Evolutionary conservation across 257 asterid species (phyloP).

Genomic region (Nicotiana sylvestris): DNA sequence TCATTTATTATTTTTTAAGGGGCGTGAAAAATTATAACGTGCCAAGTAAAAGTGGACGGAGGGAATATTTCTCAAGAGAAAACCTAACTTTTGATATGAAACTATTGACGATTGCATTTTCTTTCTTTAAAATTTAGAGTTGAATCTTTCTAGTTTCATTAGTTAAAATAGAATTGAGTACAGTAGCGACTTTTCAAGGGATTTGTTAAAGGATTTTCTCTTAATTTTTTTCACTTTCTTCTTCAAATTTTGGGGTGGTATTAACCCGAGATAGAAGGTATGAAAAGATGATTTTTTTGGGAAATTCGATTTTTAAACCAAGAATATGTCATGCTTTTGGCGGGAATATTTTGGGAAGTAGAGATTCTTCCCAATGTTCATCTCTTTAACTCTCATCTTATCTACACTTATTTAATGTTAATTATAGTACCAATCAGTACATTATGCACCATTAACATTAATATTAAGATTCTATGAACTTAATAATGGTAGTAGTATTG

Average conservation of each 20-base stretch:
- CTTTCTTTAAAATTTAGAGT: background rate
- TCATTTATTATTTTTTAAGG: too few species aligned
- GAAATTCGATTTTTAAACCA: background rate
- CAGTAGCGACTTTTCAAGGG: too few species aligned
- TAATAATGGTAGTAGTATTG: too few species aligned
- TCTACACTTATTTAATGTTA: background rate
- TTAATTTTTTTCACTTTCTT: too few species aligned
- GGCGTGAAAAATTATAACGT: too few species aligned
- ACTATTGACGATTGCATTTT: background rate
- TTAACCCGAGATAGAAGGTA: too few species aligned
- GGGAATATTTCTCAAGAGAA: background rate
- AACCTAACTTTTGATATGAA: background rate
- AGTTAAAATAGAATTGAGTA: too few species aligned
- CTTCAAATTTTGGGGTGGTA: too few species aligned
- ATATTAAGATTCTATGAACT: background rate
- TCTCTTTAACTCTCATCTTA: background rate
- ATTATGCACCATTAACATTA: too few species aligned
- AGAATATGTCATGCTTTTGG: constrained; percentile 18
- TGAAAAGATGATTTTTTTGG: too few species aligned
- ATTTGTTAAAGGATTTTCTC: too few species aligned
- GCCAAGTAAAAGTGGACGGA: too few species aligned
- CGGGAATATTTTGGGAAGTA: constrained; percentile 21
- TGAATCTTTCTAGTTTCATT: background rate
- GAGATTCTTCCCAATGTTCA: background rate
- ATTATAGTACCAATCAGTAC: background rate